Evolutionary conservation across 139 green algal species (phyloP).

Genomic region (Astrephomene gubernaculifera): DNA sequence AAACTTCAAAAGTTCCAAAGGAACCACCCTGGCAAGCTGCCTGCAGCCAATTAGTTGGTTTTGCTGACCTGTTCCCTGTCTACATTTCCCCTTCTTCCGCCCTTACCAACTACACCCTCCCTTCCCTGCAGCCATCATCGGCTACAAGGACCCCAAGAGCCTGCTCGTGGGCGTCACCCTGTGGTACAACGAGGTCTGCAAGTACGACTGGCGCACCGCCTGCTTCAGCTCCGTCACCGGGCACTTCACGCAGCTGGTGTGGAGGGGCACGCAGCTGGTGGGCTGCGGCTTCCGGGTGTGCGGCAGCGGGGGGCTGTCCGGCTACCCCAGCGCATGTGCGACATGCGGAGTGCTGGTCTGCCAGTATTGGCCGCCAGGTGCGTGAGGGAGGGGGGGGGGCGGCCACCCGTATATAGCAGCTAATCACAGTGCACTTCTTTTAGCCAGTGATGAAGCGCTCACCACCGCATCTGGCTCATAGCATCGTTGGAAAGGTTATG

Average conservation of each 20-base stretch:
- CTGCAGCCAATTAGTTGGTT: too few relatives aligned
- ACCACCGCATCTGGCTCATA: too few relatives aligned
- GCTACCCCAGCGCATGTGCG: not conserved
- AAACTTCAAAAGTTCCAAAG: too few relatives aligned
- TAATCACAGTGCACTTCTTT: too few relatives aligned
- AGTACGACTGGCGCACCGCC: not conserved
- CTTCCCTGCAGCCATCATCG: not conserved
- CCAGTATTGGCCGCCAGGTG: slow-evolving; percentile 8
- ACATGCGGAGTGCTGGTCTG: not conserved
- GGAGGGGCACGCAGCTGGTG: not conserved
- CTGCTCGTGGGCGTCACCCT: not conserved
- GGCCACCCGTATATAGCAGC: too few relatives aligned
- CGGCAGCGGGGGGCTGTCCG: not conserved
- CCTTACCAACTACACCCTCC: not conserved
- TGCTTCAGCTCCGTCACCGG: not conserved
- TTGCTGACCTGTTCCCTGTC: too few relatives aligned
- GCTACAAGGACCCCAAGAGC: too few relatives aligned
- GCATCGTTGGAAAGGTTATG: not conserved
- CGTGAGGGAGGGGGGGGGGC: not conserved
- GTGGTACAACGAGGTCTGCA: slow-evolving; percentile 15
- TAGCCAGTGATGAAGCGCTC: not conserved
- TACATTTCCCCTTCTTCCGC: not conserved
- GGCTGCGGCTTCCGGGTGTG: slow-evolving; percentile 23
- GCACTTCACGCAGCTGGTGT: slow-evolving; percentile 28
- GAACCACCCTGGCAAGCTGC: too few relatives aligned